Base-by-base conservation (phyloP, 768 basidiomycete genomes). In the Naganishia onofrii region DNA sequence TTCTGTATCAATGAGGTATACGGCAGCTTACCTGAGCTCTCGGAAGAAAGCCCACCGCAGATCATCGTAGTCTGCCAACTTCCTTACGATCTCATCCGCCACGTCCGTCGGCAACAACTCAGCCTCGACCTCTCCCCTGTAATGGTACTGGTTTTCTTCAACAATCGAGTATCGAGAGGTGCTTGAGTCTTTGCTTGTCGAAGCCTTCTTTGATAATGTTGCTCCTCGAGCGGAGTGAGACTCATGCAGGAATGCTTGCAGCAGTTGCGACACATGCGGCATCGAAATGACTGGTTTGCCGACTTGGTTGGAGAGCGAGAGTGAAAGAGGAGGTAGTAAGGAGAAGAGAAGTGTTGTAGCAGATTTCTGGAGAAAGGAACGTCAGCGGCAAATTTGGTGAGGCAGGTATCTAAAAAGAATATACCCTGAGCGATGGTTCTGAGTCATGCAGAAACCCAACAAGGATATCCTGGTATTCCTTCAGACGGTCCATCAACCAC, bases 401-500 rank as follows among this genome's bases (percentile, higher is more conserved):
- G 19, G 2, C 28, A 44, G 23, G 32, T 32, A 12, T 44, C 13
- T 60, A 36, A 6, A 17, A 46, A n/a, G 44, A 36, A 81, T 89
- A 69, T 76, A 94, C 93, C 38, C 89, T 84, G 34, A 97, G 77
- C 12, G 84, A 81, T 53, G 87, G 84, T 77, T 97, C 93, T 26
- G 89, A 86, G 73, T 92, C 90, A 76, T 89, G 85, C 72, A 95
- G 76, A 32, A 94, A 79, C 1, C 88, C 86, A 19, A 84, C 84
- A 57, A 96, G 83, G 57, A 90, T 84, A 34, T 87, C 85, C 53
- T 88, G 85, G 80, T 89, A 97, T 1, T 84, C 82, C 65, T 89
- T 85, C 60, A 94, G 82, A 52, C 88, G 84, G 71, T 88, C 91
- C 84, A 87, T 87, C 60, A 93, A 81, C 94, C 94, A 97, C 29